Conservation (phyloP, 345 rosid species). For the Ceriops decandra region DNA sequence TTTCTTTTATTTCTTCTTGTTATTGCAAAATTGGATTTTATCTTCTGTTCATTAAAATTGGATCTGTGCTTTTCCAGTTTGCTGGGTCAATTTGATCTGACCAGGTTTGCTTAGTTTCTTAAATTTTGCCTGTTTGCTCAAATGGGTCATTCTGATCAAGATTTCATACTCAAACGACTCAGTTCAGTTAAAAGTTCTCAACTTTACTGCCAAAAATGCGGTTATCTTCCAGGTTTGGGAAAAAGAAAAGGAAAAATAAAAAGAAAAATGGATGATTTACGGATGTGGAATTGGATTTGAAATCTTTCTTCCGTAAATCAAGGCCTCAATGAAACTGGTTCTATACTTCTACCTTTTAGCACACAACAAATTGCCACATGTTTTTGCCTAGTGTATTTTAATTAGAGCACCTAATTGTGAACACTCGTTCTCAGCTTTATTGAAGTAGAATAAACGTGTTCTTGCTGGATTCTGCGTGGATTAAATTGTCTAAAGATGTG, state of each 20-base stretch:
- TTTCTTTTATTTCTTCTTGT: not conserved
- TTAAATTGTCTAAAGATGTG: too few relatives aligned
- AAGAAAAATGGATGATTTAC: not conserved
- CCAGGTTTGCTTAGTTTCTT: conserved; percentile 6
- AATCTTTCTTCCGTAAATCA: too few relatives aligned
- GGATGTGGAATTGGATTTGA: conserved; percentile 3
- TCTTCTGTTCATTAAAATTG: conserved; percentile 5
- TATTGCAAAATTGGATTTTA: not conserved
- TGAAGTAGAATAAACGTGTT: too few relatives aligned
- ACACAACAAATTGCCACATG: too few relatives aligned
- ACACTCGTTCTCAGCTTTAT: too few relatives aligned
- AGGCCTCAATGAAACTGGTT: too few relatives aligned
- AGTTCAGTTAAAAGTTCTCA: not conserved
- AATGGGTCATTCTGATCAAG: not conserved
- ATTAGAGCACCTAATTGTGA: too few relatives aligned
- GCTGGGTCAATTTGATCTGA: not conserved
- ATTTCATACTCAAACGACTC: not conserved
- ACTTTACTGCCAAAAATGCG: not conserved
- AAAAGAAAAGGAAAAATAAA: not conserved
- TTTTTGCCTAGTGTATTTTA: too few relatives aligned
- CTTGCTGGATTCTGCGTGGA: too few relatives aligned
- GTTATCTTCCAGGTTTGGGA: not conserved
- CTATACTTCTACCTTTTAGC: too few relatives aligned
- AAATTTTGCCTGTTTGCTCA: not conserved
- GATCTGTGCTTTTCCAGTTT: not conserved